A percentile compares a stretch with the other conserved stretches of the same genome.
Evolutionary conservation across 1,139 yeast species (phyloP).

Genomic region (Tardiomyces depauwii): DNA sequence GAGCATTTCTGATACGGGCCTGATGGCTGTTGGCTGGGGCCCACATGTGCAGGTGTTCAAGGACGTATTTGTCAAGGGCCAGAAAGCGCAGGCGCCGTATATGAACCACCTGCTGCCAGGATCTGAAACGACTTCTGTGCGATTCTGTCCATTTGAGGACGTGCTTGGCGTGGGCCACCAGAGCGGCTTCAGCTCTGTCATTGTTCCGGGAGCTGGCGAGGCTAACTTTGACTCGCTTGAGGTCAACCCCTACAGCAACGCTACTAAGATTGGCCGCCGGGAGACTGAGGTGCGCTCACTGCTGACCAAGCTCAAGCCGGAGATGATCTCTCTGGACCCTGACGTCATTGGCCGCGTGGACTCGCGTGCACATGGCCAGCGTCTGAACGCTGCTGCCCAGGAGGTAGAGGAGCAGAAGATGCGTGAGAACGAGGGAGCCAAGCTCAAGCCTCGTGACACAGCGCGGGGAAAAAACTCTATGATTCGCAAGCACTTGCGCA

Average conservation of each 20-base stretch:
- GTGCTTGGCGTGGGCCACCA: constrained; percentile 80
- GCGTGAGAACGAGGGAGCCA: constrained; percentile 27
- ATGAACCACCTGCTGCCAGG: constrained; percentile 86
- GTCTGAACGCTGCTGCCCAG: constrained; percentile 50
- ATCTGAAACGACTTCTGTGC: constrained; percentile 52
- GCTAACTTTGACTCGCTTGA: constrained; percentile 95
- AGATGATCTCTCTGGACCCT: constrained; percentile 88
- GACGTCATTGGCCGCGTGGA: constrained; percentile 78
- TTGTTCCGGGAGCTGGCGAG: constrained; percentile 96
- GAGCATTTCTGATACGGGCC: constrained; percentile 78
- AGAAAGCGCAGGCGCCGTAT: constrained; percentile 45
- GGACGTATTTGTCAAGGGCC: constrained; percentile 27
- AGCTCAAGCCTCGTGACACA: constrained; percentile 24
- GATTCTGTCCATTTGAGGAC: constrained; percentile 94
- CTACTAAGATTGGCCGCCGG: constrained; percentile 71
- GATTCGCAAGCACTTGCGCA: constrained; percentile 68
- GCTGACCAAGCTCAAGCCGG: constrained; percentile 83
- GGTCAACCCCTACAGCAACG: constrained; percentile 82
- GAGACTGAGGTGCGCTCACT: constrained; percentile 81
- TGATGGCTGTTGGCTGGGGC: constrained; percentile 86
- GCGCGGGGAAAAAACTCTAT: constrained; percentile 76
- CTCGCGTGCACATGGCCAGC: constrained; percentile 47
- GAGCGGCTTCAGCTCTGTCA: constrained; percentile 64
- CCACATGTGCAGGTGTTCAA: constrained; percentile 70
- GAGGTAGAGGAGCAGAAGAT: constrained; percentile 29